Percentiles rank a stretch among this genome's conserved stretches.
Evolutionary conservation across 2,329 filamentous ascomycete species (phyloP).

Genomic region (Fusarium fujikuroi): DNA sequence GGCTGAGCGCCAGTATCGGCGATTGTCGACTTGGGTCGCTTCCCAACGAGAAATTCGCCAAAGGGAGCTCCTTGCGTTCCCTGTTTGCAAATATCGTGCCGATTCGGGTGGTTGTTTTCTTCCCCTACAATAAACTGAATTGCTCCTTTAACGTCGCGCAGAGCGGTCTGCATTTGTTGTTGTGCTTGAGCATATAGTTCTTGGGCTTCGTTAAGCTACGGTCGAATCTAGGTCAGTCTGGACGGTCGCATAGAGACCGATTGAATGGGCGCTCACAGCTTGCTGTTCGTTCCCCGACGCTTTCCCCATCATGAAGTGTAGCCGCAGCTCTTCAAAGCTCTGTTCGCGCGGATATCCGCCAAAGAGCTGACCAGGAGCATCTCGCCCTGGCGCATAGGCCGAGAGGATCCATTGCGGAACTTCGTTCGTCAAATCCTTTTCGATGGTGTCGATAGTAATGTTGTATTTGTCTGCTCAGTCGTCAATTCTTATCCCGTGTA

Average conservation of each 20-base stretch:
- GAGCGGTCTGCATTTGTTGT: slow-evolving; percentile 76
- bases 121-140: slow-evolving; percentile 74
- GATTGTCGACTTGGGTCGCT: slow-evolving; percentile 42
- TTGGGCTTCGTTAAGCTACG: slow-evolving; percentile 69
- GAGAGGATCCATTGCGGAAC: slow-evolving; percentile 88
- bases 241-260: background rate
- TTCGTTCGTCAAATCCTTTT: slow-evolving; percentile 74
- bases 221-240: slow-evolving; percentile 31
- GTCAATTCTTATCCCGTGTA: slow-evolving; percentile 23
- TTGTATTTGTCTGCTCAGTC: slow-evolving; percentile 54
- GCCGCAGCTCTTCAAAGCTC: slow-evolving; percentile 86
- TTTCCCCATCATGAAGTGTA: slow-evolving; percentile 73
- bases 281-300: slow-evolving; percentile 68
- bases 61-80: slow-evolving; percentile 56
- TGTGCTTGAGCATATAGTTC: slow-evolving; percentile 71
- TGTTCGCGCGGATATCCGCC: slow-evolving; percentile 82
- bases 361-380: slow-evolving; percentile 84
- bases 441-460: slow-evolving; percentile 69
- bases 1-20: slow-evolving; percentile 45
- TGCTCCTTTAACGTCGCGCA: slow-evolving; percentile 77
- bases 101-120: slow-evolving; percentile 79
- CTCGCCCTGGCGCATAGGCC: slow-evolving; percentile 80
- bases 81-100: slow-evolving; percentile 70
- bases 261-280: slow-evolving; percentile 55
- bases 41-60: slow-evolving; percentile 58